A percentile compares a stretch with the other conserved stretches of the same genome.
phyloP scores from a whole-genome alignment of 495 filamentous ascomycete genomes.

The Pyronema domesticum region DNA sequence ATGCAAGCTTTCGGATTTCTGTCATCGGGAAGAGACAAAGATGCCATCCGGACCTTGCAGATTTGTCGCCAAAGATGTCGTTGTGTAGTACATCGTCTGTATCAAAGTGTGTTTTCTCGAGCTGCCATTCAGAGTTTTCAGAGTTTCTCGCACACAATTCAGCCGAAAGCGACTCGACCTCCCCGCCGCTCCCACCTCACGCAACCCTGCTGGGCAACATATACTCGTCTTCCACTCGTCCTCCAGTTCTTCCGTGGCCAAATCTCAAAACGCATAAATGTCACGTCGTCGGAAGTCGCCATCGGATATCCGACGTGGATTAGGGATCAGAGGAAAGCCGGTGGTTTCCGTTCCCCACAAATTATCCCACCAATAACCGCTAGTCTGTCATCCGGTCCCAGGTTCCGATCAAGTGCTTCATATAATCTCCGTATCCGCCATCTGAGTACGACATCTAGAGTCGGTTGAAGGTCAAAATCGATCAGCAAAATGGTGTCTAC shows the following conservation, averaged over 20 bases:
- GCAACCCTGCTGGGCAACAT: too few relatives aligned
- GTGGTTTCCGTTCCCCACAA: not conserved
- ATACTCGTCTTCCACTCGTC: not conserved
- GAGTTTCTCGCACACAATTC: too few relatives aligned
- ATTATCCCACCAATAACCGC: slow-evolving; percentile 6
- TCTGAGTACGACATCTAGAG: not conserved
- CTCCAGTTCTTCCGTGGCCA: not conserved
- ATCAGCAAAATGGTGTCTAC: slow-evolving; percentile 5
- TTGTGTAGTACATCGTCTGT: too few relatives aligned
- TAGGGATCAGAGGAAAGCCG: not conserved
- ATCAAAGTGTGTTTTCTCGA: too few relatives aligned
- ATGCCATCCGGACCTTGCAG: too few relatives aligned
- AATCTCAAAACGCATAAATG: not conserved
- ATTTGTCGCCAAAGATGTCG: too few relatives aligned
- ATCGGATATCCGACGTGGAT: not conserved
- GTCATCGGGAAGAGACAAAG: too few relatives aligned
- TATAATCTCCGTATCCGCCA: not conserved
- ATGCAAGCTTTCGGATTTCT: too few relatives aligned
- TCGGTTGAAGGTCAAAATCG: not conserved
- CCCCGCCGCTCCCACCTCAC: too few relatives aligned
- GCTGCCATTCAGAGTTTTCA: too few relatives aligned
- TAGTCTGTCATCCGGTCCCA: not conserved
- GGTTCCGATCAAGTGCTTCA: not conserved
- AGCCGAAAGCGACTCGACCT: too few relatives aligned
- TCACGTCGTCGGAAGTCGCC: not conserved